Percentiles rank a stretch among this genome's conserved stretches.
Evolutionary conservation across 1,284 basidiomycete genomes (phyloP).

Genomic region (Phenoliferia sp.): DNA sequence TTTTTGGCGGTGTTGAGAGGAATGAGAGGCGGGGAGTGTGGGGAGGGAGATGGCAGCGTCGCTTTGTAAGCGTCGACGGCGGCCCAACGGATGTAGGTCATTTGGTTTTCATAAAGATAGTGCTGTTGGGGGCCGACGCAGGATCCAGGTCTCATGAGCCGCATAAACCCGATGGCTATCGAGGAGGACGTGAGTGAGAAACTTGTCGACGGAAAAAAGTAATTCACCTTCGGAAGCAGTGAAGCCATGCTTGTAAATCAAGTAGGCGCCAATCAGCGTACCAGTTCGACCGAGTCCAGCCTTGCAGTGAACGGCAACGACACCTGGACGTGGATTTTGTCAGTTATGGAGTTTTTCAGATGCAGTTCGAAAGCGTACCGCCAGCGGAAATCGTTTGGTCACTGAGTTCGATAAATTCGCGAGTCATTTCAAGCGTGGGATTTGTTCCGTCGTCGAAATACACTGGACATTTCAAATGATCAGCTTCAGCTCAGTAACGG

Average conservation of each 20-base stretch:
- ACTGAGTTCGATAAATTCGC: slow-evolving; percentile 78
- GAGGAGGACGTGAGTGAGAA: not conserved
- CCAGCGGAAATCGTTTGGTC: slow-evolving; percentile 72
- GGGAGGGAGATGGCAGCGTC: not conserved
- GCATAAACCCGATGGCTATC: slow-evolving; percentile 90
- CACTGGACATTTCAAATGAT: slow-evolving; percentile 41
- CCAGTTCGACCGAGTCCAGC: slow-evolving; percentile 89
- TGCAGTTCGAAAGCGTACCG: slow-evolving; percentile 66
- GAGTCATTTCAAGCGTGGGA: slow-evolving; percentile 88
- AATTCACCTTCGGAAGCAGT: slow-evolving; percentile 70
- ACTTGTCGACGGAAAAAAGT: not conserved
- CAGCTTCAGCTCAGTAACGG: not conserved
- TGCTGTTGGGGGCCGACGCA: slow-evolving; percentile 55
- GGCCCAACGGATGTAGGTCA: slow-evolving; percentile 91
- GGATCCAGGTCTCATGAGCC: slow-evolving; percentile 81
- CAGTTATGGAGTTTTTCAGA: slow-evolving; percentile 39
- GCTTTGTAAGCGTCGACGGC: slow-evolving; percentile 57
- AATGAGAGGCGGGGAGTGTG: not conserved
- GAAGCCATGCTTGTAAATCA: slow-evolving; percentile 99
- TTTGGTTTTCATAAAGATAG: slow-evolving; percentile 92
- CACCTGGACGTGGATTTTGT: slow-evolving; percentile 29
- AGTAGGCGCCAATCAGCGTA: slow-evolving; percentile 92
- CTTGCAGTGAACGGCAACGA: slow-evolving; percentile 67
- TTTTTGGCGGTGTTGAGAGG: not conserved
- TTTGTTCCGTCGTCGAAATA: slow-evolving; percentile 99